These are phyloP conservation scores for Lentithecium fluviatile DNA, from an alignment of 495 filamentous ascomycete species.

Conservation along the genomic window DNA sequence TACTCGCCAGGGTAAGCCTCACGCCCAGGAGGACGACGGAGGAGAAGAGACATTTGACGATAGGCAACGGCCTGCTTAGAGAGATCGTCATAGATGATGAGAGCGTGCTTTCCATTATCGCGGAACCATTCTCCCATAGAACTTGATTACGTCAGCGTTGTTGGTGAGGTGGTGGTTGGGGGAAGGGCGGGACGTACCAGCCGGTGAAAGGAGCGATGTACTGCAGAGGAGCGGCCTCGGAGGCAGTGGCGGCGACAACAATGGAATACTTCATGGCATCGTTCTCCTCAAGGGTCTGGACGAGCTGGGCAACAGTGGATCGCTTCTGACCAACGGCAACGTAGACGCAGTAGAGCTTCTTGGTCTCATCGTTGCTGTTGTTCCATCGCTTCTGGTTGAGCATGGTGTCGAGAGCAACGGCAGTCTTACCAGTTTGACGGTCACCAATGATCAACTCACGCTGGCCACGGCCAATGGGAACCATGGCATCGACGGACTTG, in stretches of 20 bases:
- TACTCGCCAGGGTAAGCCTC: constrained; percentile 98
- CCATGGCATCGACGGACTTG: constrained; percentile 99
- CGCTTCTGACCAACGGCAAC: constrained; percentile 99
- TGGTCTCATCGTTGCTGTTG: constrained; percentile 76
- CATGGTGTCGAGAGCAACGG: constrained; percentile 96
- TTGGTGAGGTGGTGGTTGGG: not conserved
- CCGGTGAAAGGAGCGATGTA: constrained; percentile 96
- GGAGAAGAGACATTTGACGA: constrained; percentile 98
- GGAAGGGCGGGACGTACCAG: constrained; percentile 19
- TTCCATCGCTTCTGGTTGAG: constrained; percentile 99
- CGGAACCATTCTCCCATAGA: constrained; percentile 86
- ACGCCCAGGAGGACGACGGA: constrained; percentile 98
- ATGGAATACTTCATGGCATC: constrained; percentile 99
- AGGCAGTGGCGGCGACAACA: constrained; percentile 93
- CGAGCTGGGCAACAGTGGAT: constrained; percentile 97
- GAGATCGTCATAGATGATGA: constrained; percentile 94
- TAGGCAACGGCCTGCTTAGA: constrained; percentile 99
- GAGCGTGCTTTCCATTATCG: constrained; percentile 87
- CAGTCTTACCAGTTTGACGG: constrained; percentile 99
- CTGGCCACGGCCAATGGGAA: constrained; percentile 98
- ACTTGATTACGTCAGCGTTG: constrained; percentile 17
- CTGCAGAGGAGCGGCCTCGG: constrained; percentile 79
- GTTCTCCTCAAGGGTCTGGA: constrained; percentile 99
- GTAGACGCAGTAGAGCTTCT: constrained; percentile 99
- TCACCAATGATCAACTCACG: constrained; percentile 99